A percentile compares a stretch with the other conserved stretches of the same genome.
Evolutionary conservation across 305 asterid genomes (phyloP).

Genomic region (Salvia sclarea): DNA sequence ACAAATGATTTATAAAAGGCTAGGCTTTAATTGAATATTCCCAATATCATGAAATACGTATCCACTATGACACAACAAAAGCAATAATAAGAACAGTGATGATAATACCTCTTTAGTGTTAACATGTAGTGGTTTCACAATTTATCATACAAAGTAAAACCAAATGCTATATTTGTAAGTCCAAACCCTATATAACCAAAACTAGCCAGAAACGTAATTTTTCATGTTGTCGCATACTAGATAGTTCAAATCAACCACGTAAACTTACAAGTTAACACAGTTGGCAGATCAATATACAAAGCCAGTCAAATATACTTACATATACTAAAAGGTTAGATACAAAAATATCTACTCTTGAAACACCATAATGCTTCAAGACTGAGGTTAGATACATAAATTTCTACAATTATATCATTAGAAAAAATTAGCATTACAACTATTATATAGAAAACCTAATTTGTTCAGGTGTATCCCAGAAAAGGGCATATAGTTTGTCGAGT

Average conservation of each 20-base stretch:
- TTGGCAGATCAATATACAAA: not conserved
- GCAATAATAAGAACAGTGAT: not conserved
- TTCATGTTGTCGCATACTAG: not conserved
- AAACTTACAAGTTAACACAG: not conserved
- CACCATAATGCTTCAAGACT: too few species aligned
- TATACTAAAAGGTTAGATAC: not conserved
- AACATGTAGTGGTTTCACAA: not conserved
- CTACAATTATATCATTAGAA: too few species aligned
- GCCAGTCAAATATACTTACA: not conserved
- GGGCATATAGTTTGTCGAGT: not conserved
- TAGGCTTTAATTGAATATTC: not conserved
- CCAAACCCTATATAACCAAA: conserved; percentile 1
- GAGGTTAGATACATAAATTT: too few species aligned
- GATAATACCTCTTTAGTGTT: not conserved
- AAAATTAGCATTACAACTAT: not conserved
- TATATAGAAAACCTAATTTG: not conserved
- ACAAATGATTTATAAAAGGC: not conserved
- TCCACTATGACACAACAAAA: conserved; percentile 14
- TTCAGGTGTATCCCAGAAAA: not conserved
- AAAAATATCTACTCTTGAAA: too few species aligned
- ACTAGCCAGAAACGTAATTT: conserved; percentile 1
- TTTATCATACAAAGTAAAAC: not conserved
- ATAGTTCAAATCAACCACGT: not conserved
- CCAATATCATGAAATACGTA: not conserved
- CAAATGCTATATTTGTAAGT: not conserved